A percentile compares a stretch with the other conserved stretches of the same genome.
Evolutionary conservation across 768 basidiomycete genomes (phyloP).

Genomic region (Boletus reticulatus): DNA sequence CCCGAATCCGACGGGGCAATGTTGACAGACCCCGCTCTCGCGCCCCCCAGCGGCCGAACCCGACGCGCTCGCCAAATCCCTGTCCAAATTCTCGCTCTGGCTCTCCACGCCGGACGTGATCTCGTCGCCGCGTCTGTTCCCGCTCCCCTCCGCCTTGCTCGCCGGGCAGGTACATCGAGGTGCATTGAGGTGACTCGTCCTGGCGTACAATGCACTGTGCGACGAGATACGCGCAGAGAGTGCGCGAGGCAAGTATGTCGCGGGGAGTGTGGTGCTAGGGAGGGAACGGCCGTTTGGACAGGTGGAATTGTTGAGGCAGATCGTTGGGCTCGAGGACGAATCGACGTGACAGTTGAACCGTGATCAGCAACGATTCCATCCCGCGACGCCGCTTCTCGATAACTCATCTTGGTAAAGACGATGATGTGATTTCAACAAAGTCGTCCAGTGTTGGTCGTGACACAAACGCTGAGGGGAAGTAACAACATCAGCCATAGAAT

Average conservation of each 20-base stretch:
- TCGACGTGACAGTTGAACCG: no score
- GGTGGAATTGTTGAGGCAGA: no score
- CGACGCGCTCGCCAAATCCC: constrained; percentile 54
- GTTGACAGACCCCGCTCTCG: constrained; percentile 73
- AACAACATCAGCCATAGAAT: no score
- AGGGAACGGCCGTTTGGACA: no score
- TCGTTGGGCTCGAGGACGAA: no score
- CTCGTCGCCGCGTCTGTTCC: constrained; percentile 74
- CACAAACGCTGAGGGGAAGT: no score
- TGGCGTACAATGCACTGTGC: constrained; percentile 71
- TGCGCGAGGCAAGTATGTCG: constrained; percentile 65
- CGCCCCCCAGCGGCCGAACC: constrained; percentile 63
- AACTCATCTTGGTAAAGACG: no score
- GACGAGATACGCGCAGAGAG: constrained; percentile 76
- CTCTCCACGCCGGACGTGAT: constrained; percentile 80
- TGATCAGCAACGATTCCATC: no score
- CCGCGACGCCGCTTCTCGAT: no score
- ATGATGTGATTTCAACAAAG: no score
- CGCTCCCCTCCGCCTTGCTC: constrained; percentile 65
- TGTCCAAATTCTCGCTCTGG: constrained; percentile 79
- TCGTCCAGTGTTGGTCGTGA: no score
- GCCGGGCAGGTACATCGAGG: constrained; percentile 72
- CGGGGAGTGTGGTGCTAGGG: constrained; percentile 78
- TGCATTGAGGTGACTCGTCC: constrained; percentile 65
- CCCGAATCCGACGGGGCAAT: no score